phyloP scores from a whole-genome alignment of 106 monocot genomes.

The Dendrobium huoshanense region DNA sequence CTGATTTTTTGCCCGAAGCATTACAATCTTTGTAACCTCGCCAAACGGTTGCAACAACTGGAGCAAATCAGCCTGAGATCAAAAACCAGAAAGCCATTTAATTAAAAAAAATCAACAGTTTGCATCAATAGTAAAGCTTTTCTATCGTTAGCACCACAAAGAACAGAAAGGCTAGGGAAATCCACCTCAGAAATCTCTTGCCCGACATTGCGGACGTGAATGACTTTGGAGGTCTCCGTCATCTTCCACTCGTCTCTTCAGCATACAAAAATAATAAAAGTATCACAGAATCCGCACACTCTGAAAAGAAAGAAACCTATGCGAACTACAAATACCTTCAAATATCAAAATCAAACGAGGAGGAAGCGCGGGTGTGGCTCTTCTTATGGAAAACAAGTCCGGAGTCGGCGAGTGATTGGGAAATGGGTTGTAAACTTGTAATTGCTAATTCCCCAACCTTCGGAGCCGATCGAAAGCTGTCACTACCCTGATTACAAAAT shows the following conservation, averaged over 20 bases:
- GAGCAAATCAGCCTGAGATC: conserved; percentile 46
- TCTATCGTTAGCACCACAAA: not conserved
- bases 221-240: conserved; percentile 83
- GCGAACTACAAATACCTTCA: not conserved
- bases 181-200: conserved; percentile 71
- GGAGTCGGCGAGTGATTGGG: not conserved
- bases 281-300: not conserved
- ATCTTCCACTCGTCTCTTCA: conserved; percentile 21
- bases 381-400: not conserved
- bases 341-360: not conserved
- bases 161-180: not conserved
- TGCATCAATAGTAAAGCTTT: not conserved
- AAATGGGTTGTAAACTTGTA: not conserved
- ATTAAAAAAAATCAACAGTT: not conserved
- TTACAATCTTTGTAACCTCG: conserved; percentile 45
- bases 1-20: conserved; percentile 68
- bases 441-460: too few species aligned
- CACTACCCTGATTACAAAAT: too few species aligned
- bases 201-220: conserved; percentile 87
- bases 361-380: not conserved
- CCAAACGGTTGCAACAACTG: conserved; percentile 67
- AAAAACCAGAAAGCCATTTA: not conserved
- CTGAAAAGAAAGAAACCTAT: not conserved
- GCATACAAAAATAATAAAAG: not conserved
- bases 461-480: too few species aligned